These are phyloP conservation scores for Monosporascus sp. DNA, from an alignment of 2,329 filamentous ascomycete species.

Conservation along the genomic window DNA sequence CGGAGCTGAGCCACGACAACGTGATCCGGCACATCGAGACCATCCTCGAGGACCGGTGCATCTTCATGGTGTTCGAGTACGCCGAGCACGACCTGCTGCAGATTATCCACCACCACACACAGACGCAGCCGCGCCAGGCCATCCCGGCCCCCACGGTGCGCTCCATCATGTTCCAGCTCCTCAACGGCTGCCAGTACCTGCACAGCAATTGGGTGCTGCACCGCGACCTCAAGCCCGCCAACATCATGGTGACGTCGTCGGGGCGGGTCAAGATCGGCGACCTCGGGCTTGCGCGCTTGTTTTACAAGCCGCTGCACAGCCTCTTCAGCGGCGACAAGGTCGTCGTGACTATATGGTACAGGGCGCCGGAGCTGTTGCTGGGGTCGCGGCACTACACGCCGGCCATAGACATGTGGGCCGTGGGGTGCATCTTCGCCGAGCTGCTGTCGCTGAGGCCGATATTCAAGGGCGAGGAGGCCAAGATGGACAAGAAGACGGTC, in stretches of 20 bases:
- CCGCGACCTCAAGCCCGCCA: slow-evolving; percentile 93
- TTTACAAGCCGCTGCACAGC: slow-evolving; percentile 88
- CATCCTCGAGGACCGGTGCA: slow-evolving; percentile 96
- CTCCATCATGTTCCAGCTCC: slow-evolving; percentile 90
- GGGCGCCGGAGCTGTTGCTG: slow-evolving; percentile 86
- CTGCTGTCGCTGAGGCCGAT: slow-evolving; percentile 85
- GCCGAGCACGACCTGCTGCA: slow-evolving; percentile 95
- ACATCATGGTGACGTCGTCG: slow-evolving; percentile 92
- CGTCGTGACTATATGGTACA: slow-evolving; percentile 98
- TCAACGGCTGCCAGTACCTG: slow-evolving; percentile 91
- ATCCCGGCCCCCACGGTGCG: slow-evolving; percentile 87
- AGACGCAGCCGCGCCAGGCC: slow-evolving; percentile 70
- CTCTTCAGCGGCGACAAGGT: slow-evolving; percentile 95
- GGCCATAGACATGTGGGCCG: slow-evolving; percentile 94
- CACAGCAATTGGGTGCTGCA: slow-evolving; percentile 97
- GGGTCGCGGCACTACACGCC: slow-evolving; percentile 95
- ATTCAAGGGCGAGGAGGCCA: slow-evolving; percentile 97
- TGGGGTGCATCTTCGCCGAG: slow-evolving; percentile 97
- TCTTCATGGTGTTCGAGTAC: slow-evolving; percentile 99
- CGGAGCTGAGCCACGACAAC: slow-evolving; percentile 82
- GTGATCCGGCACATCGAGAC: slow-evolving; percentile 90
- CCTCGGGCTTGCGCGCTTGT: slow-evolving; percentile 82
- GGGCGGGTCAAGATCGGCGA: slow-evolving; percentile 95
- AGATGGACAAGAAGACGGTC: slow-evolving; percentile 98
- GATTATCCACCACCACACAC: slow-evolving; percentile 96